Conservation (phyloP, 2,329 filamentous ascomycete genomes). For the Xylariales sp. region DNA sequence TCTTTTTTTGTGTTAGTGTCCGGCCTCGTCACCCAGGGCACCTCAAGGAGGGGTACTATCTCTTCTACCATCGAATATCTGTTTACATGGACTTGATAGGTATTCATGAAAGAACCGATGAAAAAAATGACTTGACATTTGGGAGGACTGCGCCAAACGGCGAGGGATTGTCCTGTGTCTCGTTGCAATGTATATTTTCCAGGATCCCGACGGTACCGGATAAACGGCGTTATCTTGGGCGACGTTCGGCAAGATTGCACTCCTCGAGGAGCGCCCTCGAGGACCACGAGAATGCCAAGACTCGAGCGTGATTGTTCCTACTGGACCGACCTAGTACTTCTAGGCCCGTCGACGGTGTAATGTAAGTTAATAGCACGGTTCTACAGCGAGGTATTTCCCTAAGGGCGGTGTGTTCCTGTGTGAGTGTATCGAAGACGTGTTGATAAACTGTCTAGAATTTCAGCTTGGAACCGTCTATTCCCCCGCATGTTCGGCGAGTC, state of each 20-base stretch:
- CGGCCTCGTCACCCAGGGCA: too few relatives aligned
- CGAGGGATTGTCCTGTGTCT: background rate
- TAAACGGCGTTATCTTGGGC: background rate
- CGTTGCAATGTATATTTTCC: background rate
- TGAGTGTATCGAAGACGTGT: too few relatives aligned
- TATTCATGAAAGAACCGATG: too few relatives aligned
- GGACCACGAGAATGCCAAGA: background rate
- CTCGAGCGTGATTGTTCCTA: background rate
- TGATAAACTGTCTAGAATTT: background rate
- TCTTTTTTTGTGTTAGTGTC: too few relatives aligned
- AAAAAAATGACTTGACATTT: too few relatives aligned
- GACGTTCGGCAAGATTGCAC: background rate
- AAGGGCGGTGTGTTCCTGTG: too few relatives aligned
- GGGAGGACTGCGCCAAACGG: too few relatives aligned
- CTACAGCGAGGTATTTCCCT: too few relatives aligned
- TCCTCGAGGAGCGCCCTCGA: background rate
- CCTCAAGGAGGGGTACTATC: too few relatives aligned
- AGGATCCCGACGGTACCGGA: background rate
- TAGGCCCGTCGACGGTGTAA: background rate
- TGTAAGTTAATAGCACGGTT: too few relatives aligned
- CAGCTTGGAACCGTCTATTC: background rate
- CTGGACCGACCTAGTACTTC: background rate
- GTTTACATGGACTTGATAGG: too few relatives aligned
- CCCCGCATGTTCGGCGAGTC: background rate
- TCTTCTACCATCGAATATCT: too few relatives aligned